Base-by-base conservation (phyloP, 176 grass and related monocot species). In the Eleusine indica region DNA sequence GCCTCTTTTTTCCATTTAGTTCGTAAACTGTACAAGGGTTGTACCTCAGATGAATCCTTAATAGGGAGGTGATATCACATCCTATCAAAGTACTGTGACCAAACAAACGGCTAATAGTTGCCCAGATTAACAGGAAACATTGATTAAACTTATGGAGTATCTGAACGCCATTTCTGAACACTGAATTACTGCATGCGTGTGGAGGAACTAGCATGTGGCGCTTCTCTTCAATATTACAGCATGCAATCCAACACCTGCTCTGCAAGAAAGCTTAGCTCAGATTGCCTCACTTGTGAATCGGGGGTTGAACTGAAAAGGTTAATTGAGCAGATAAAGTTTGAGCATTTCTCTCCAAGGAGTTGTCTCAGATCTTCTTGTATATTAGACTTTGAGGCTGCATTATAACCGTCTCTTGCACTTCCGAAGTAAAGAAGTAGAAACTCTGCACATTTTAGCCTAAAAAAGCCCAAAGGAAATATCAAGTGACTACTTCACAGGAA, bases 401-500 rank as follows among this genome's bases (percentile, higher is more conserved):
- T 73, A 43, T 47, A 79, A 2, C 79, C 83, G 68, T 92, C 82
- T 32, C 58, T 68, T 57, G 78, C 73, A 29, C 72, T 74, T 80
- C 78, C 78, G 57, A 71, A 82, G 56, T 85, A 78, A 48, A 92
- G 87, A 79, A 92, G 78, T 65, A 92, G 82, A 47, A 92, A 92
- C 16, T 92, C 86, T 37, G 90, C 79, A 53, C 66, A 92, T 89
- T 86, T 92, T 92, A 89, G 66, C 51, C 90, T 89, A 73, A 79
- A 63, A 78, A 77, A 18, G 6, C 32, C 1, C 32, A 9, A 43
- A 52, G 1, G 49, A 52, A 16, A 1, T 13, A 13, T 68, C 44
- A 75, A 75, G 39, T 57, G 49, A 39, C 41, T 47, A 47, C 9
- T 47, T 47, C 11, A 47, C 1, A 47, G 9, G 9, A 2, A 47